Conservation (phyloP, 1,284 basidiomycete species). For the Pseudozyma pruni region DNA sequence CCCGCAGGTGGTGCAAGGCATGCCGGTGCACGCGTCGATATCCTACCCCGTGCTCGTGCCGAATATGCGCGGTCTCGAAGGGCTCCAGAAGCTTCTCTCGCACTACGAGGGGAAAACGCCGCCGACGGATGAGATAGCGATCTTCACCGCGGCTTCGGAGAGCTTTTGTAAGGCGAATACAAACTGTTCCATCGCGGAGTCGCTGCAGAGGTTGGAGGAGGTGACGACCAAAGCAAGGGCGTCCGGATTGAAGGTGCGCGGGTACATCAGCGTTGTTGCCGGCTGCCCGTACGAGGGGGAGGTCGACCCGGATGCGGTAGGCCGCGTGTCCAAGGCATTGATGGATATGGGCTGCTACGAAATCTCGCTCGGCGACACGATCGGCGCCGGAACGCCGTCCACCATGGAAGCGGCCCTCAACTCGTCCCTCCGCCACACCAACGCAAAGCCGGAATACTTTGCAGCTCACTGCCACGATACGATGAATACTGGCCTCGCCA, state of each 20-base stretch:
- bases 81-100: slow-evolving; percentile 35
- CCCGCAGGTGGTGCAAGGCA: slow-evolving; percentile 72
- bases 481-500: slow-evolving; percentile 78
- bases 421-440: slow-evolving; percentile 72
- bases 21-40: slow-evolving; percentile 73
- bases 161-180: slow-evolving; percentile 85
- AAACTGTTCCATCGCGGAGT: slow-evolving; percentile 80
- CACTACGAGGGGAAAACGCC: slow-evolving; percentile 1
- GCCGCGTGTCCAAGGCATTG: slow-evolving; percentile 78
- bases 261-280: slow-evolving; percentile 79
- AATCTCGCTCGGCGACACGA: slow-evolving; percentile 89
- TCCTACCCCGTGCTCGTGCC: slow-evolving; percentile 88
- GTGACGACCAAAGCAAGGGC: slow-evolving; percentile 76
- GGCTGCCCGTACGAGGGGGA: slow-evolving; percentile 86
- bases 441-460: slow-evolving; percentile 2
- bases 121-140: slow-evolving; percentile 82
- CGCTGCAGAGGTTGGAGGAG: slow-evolving; percentile 75
- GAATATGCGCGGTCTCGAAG: slow-evolving; percentile 76
- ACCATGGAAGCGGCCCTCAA: slow-evolving; percentile 77
- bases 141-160: slow-evolving; percentile 90
- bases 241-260: slow-evolving; percentile 79
- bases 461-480: slow-evolving; percentile 85
- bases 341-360: slow-evolving; percentile 94
- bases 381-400: slow-evolving; percentile 83
- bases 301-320: slow-evolving; percentile 77